Conservation (phyloP, 2,329 filamentous ascomycete species). For the Torrubiella hemipterigena region DNA sequence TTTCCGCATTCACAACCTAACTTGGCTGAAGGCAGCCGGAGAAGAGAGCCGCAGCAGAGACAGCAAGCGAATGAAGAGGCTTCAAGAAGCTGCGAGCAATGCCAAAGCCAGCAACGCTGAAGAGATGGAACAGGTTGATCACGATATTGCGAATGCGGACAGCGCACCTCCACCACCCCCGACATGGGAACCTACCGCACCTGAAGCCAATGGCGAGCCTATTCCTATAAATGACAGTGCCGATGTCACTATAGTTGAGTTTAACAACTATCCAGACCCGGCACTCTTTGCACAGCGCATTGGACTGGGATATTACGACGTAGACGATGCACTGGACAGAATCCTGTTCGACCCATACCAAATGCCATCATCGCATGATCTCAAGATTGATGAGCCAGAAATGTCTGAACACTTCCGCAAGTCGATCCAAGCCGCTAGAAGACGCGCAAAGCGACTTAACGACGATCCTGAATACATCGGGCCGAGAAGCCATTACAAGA, state of each 20-base stretch:
- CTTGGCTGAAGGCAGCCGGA: slow-evolving; percentile 57
- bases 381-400: slow-evolving; percentile 30
- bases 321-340: slow-evolving; percentile 42
- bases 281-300: slow-evolving; percentile 35
- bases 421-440: slow-evolving; percentile 38
- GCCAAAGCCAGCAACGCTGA: slow-evolving; percentile 48
- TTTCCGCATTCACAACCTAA: slow-evolving; percentile 78
- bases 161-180: no score
- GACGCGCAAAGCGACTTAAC: slow-evolving; percentile 38
- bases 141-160: slow-evolving; percentile 5
- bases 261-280: slow-evolving; percentile 37
- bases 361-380: slow-evolving; percentile 31
- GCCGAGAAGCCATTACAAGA: slow-evolving; percentile 31
- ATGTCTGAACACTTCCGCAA: slow-evolving; percentile 44
- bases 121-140: slow-evolving; percentile 20
- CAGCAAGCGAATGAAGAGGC: slow-evolving; percentile 42
- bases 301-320: slow-evolving; percentile 50
- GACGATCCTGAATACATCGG: slow-evolving; percentile 42
- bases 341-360: slow-evolving; percentile 50
- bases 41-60: slow-evolving; percentile 46
- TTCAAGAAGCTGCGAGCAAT: slow-evolving; percentile 43
- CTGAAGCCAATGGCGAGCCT: no score
- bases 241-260: no score
- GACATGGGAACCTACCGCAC: no score
- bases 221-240: no score